A percentile compares a stretch with the other conserved stretches of the same genome.
phyloP scores from a whole-genome alignment of 257 asterid species.

The Echium plantagineum region DNA sequence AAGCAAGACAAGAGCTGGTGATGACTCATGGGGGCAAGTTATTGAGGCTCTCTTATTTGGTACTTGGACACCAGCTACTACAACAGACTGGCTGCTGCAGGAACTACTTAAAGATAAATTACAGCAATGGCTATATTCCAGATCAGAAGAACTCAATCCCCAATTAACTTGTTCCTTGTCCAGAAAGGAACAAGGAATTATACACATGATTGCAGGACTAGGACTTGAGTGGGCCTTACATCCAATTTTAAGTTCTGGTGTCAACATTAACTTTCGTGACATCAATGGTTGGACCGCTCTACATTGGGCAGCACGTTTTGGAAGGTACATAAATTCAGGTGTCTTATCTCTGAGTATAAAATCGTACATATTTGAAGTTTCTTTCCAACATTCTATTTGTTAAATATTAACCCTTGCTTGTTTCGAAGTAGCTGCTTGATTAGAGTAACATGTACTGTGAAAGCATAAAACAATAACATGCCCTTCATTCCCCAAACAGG shows the following conservation, averaged over 20 bases:
- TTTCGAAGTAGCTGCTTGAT: too few species aligned
- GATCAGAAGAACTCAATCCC: constrained; percentile 24
- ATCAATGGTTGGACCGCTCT: constrained; percentile 93
- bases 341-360: background rate
- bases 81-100: constrained; percentile 72
- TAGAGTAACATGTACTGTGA: too few species aligned
- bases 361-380: background rate
- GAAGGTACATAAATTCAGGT: constrained; percentile 45
- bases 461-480: too few species aligned
- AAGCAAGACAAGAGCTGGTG: constrained; percentile 35
- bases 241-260: constrained; percentile 69
- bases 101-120: constrained; percentile 82
- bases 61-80: constrained; percentile 38
- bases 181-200: constrained; percentile 85
- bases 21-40: constrained; percentile 59
- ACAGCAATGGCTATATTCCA: constrained; percentile 61
- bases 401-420: too few species aligned
- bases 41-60: constrained; percentile 54
- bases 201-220: constrained; percentile 83
- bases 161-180: constrained; percentile 36
- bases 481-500: too few species aligned
- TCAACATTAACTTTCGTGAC: constrained; percentile 73
- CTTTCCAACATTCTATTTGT: background rate
- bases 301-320: constrained; percentile 99
- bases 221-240: constrained; percentile 97